Base-by-base conservation (phyloP, 306 rosid species). In the Senna tora region DNA sequence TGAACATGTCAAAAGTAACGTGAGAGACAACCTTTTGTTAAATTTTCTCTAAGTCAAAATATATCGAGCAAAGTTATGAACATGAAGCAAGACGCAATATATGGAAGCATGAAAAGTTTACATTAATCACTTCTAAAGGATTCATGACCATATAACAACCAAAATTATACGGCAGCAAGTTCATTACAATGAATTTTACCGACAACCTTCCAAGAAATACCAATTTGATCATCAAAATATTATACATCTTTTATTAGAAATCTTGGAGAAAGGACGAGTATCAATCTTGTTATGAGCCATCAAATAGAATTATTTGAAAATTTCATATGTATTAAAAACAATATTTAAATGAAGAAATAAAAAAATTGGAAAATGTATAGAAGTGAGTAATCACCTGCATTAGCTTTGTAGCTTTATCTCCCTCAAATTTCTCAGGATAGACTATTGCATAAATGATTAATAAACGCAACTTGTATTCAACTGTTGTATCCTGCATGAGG, bases 351-450 rank as follows among this genome's bases (percentile, higher is more conserved):
- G 50, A 36, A 12, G 14, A 66, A 41, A 72, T 34, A 51, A 67
- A 14, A 14, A 39, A 33, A 52, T 9, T 16, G 17, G 38, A 49
- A 47, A 60, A 46, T 57, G 42, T 59, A 65, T 33, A 69, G 75
- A 74, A 39, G 64, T 64, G 65, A 75, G 58, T 53, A 71, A 71
- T 59, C 43, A 94, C 97, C 98, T 94, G 98, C 96, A 91, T 86
- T 78, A 94, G 79, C 85, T 89, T 94, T 72, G 76, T 4, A 69
- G 87, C 98, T 87, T 86, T 94, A 78, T 91, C 97, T 49, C 94
- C 95, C 76, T 91, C 92, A 76, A 94, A 94, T 85, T 94, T 94
- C 72, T 94, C 97, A 58, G 97, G 97, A 79, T 86, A 89, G 54
- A 86, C 92, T 5, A 38, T 65, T 9, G 98, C 96, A 85, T 87